These are phyloP conservation scores for Sungouiella thailandica DNA, from an alignment of 805 yeast genomes.

Conservation along the genomic window DNA sequence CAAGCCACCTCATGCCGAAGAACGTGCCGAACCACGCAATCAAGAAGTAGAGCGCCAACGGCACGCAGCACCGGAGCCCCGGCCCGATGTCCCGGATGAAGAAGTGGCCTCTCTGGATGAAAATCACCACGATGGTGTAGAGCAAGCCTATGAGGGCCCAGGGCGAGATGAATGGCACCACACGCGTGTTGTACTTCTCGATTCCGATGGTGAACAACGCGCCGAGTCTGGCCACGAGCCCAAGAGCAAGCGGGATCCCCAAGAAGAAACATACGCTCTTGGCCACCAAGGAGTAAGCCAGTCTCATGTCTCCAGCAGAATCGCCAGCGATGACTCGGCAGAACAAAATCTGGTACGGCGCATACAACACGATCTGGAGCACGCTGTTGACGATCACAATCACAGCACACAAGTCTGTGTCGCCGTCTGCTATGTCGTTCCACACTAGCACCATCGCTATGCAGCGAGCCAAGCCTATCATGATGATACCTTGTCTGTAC, in stretches of 20 bases:
- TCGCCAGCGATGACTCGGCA: slow-evolving; percentile 37
- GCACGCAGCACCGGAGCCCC: slow-evolving; percentile 47
- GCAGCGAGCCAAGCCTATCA: slow-evolving; percentile 57
- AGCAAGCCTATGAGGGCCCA: slow-evolving; percentile 49
- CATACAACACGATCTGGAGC: slow-evolving; percentile 47
- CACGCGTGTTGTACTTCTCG: slow-evolving; percentile 24
- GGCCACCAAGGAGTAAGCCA: slow-evolving; percentile 38
- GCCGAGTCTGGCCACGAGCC: slow-evolving; percentile 36
- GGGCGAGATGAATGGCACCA: slow-evolving; percentile 42
- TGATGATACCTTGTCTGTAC: slow-evolving; percentile 49
- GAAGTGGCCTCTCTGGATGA: slow-evolving; percentile 45
- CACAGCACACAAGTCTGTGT: slow-evolving; percentile 45
- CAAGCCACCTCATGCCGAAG: slow-evolving; percentile 27
- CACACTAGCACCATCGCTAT: slow-evolving; percentile 60
- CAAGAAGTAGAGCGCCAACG: slow-evolving; percentile 43
- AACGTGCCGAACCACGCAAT: slow-evolving; percentile 45
- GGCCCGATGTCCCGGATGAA: slow-evolving; percentile 44
- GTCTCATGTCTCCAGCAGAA: slow-evolving; percentile 15
- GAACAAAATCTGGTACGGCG: slow-evolving; percentile 47
- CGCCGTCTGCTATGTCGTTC: slow-evolving; percentile 54
- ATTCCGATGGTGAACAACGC: slow-evolving; percentile 23
- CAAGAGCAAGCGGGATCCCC: slow-evolving; percentile 49
- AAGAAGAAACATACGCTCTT: slow-evolving; percentile 47
- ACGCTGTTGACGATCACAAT: slow-evolving; percentile 49
- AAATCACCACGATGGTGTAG: slow-evolving; percentile 47